Evolutionary conservation across 768 basidiomycete genomes (phyloP).

Genomic region (Podaxis rugospora): DNA sequence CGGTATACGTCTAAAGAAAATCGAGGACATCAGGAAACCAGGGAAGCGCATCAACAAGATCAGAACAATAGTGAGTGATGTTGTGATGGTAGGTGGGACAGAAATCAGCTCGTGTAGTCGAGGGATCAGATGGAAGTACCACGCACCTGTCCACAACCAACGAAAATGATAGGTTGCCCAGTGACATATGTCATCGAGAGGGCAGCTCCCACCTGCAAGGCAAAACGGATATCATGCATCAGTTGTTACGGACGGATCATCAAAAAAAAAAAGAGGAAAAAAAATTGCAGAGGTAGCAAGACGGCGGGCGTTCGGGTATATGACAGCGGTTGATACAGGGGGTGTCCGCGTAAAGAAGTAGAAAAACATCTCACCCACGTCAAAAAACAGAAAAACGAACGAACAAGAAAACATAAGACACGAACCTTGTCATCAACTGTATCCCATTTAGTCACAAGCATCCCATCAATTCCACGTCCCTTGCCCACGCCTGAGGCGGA

Average conservation of each 20-base stretch:
- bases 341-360: background rate
- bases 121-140: conserved; percentile 1
- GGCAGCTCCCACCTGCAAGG: conserved; percentile 86
- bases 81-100: background rate
- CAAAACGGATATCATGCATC: background rate
- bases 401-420: conserved; percentile 1
- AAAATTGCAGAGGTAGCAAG: too few species aligned
- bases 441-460: conserved; percentile 99
- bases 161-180: conserved; percentile 96
- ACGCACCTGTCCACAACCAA: conserved; percentile 92
- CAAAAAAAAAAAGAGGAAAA: background rate
- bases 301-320: too few species aligned
- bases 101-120: background rate
- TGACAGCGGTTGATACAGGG: background rate
- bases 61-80: background rate
- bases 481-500: conserved; percentile 61
- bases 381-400: too few species aligned
- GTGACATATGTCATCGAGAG: conserved; percentile 99
- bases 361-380: too few species aligned
- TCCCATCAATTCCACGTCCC: conserved; percentile 94
- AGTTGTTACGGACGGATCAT: background rate
- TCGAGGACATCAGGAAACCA: background rate
- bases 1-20: conserved; percentile 83
- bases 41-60: background rate
- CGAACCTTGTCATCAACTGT: conserved; percentile 94